Evolutionary conservation across 140 eudicot species (phyloP), one percentile per base, ranked within the genome.

Genomic region (Senecio squalidus): DNA sequence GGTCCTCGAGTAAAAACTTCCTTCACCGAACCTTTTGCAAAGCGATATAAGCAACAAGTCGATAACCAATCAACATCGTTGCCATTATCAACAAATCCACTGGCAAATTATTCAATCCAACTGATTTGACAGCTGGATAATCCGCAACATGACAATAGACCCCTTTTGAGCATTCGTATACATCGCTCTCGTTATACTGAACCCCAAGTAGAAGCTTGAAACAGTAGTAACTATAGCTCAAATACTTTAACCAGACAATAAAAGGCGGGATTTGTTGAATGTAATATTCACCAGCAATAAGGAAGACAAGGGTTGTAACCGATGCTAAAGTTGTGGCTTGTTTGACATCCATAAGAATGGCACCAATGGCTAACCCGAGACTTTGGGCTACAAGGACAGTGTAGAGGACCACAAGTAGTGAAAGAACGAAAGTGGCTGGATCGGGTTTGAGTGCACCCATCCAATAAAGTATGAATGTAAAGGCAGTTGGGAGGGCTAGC

Each of bases 361-460:
- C 96, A 39, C 98, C 98, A 7, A 83, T 79, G 1, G 98, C 96
- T 18, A 87, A 39, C 31, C 98, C 98, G 10, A 91, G 92, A 56
- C 98, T 76, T 64, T 91, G 98, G 43, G 98, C 78, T 30, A 92
- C 98, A 6, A 92, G 88, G 59, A 92, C 98, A 22, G 79, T 92
- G 82, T 74, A 88, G 55, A 92, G 95, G 46, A 92, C 96, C 3
- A 92, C 74, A 0, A 87, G 76, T 29, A 73, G 81, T 41, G 98
- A 78, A 7, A 92, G 93, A 77, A 81, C 78, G 76, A 87, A 92
- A 50, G 88, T 82, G 51, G 66, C 16, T 0, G 93, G 89, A 58
- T 87, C 80, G 6, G 98, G 86, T 64, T 88, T 92, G 33, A 92
- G 93, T 20, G 95, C 98, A 1, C 98, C 98, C 98, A 92, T 92